phyloP scores from a whole-genome alignment of 1,284 basidiomycete species.

The Ganoderma lucidum region DNA sequence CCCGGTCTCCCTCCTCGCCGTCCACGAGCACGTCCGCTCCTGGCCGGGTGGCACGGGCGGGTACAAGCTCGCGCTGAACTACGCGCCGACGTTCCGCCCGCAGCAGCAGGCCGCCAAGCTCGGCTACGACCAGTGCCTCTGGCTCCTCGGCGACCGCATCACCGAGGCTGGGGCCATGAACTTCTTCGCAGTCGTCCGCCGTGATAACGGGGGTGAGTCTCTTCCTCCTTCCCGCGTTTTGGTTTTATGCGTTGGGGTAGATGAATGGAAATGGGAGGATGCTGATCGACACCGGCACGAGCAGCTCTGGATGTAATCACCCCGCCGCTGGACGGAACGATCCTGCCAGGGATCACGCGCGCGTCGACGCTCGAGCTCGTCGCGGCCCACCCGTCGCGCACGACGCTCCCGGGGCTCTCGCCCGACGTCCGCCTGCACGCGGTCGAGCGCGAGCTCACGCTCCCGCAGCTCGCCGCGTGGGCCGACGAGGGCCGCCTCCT shows the following conservation, averaged over 20 bases:
- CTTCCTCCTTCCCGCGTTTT: not conserved
- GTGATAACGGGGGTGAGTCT: conserved; percentile 54
- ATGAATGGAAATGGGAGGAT: not conserved
- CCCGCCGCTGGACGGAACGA: conserved; percentile 79
- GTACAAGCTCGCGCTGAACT: conserved; percentile 75
- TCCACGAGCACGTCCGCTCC: conserved; percentile 73
- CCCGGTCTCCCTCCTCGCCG: conserved; percentile 77
- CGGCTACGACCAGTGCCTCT: conserved; percentile 80
- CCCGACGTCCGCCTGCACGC: conserved; percentile 51
- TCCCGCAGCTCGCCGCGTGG: conserved; percentile 66
- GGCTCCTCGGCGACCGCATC: conserved; percentile 53
- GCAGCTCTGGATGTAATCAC: conserved; percentile 73
- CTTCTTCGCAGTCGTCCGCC: conserved; percentile 59
- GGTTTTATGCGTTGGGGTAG: no score
- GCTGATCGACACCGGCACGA: not conserved
- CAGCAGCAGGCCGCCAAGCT: conserved; percentile 68
- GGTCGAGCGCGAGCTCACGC: conserved; percentile 46
- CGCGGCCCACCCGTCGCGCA: conserved; percentile 61
- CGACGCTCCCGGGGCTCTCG: conserved; percentile 49
- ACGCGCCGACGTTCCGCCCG: conserved; percentile 73
- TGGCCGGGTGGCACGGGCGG: conserved; percentile 86
- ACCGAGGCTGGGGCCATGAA: conserved; percentile 72
- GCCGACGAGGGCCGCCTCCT: conserved; percentile 58
- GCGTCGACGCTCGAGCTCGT: conserved; percentile 74
- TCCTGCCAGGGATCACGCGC: conserved; percentile 80